Evolutionary conservation across 140 eudicot species (phyloP).

Genomic region (Stevia rebaudiana): DNA sequence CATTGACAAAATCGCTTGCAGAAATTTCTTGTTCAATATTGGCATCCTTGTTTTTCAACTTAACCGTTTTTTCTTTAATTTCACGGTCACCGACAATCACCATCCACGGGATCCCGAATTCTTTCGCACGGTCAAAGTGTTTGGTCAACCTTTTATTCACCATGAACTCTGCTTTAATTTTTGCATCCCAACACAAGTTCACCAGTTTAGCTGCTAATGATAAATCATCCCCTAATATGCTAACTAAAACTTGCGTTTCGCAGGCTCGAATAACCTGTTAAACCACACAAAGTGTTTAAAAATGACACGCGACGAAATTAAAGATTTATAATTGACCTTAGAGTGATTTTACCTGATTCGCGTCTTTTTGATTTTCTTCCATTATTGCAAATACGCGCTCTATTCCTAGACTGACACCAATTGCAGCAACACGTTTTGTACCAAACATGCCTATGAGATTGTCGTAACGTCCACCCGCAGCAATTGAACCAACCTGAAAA

Average conservation of each 20-base stretch:
- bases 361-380: conserved; percentile 77
- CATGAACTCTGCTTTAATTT: conserved; percentile 58
- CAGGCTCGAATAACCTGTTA: conserved; percentile 52
- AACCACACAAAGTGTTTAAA: not conserved
- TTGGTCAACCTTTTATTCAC: conserved; percentile 49
- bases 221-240: conserved; percentile 62
- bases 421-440: conserved; percentile 71
- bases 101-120: conserved; percentile 64
- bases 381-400: conserved; percentile 85
- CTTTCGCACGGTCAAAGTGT: conserved; percentile 70
- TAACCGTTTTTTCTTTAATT: conserved; percentile 42
- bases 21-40: conserved; percentile 41
- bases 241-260: conserved; percentile 72
- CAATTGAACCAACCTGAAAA: conserved; percentile 89
- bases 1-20: conserved; percentile 43
- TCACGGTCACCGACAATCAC: conserved; percentile 69
- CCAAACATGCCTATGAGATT: conserved; percentile 86
- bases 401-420: conserved; percentile 88
- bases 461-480: conserved; percentile 98
- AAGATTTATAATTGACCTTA: not conserved
- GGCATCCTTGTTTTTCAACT: conserved; percentile 43
- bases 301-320: not conserved
- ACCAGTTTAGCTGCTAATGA: conserved; percentile 54
- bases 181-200: conserved; percentile 63
- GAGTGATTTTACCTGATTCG: conserved; percentile 52